Base-by-base conservation (phyloP, 768 basidiomycete species). In the Daedaleopsis nitida region DNA sequence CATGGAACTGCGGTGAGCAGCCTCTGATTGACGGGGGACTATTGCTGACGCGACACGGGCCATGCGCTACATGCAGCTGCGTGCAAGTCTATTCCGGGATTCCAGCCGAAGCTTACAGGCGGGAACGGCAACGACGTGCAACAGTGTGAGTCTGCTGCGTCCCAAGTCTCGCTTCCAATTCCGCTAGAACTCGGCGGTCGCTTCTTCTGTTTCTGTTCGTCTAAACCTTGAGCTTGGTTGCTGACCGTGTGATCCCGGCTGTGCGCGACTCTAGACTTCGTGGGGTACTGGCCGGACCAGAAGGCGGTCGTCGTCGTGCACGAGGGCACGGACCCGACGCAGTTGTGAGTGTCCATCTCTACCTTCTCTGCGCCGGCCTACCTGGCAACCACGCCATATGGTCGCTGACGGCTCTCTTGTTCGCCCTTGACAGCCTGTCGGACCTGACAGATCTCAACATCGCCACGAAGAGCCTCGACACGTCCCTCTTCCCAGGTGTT, bases 231-330 rank as follows among this genome's bases (percentile, higher is more conserved):
- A 49, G 23, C 23, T 17, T n/a, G 21, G 21, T 11, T 24, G 43
- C 39, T 55, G 45, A 52, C 37, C 0, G 34, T 9, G 16, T 37
- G 13, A 43, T 49, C 19, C 37, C n/a, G 47, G 24, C 13, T 11
- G 5, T 56, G n/a, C n/a, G n/a, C n/a, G n/a, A n/a, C n/a, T n/a
- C n/a, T n/a, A 86, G 84, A 74, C 64, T 86, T 79, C 65, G 83
- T 86, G 19, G 86, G 86, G 8, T 85, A 81, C 64, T 85, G 82
- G 76, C 80, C 81, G 1, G 62, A 73, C 8, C 71, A 80, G 60
- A 75, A 80, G 57, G 75, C 83, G 3, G 77, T 86, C 39, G 78
- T 87, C n/a, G 83, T 87, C 9, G 81, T 81, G 1, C 86, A 86
- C 63, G 76, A 87, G 67, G 86, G 86, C 16, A 87, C 86, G 6